A percentile compares a stretch with the other conserved stretches of the same genome.
phyloP scores from a whole-genome alignment of 305 asterid genomes.

The Solanum chacoense region DNA sequence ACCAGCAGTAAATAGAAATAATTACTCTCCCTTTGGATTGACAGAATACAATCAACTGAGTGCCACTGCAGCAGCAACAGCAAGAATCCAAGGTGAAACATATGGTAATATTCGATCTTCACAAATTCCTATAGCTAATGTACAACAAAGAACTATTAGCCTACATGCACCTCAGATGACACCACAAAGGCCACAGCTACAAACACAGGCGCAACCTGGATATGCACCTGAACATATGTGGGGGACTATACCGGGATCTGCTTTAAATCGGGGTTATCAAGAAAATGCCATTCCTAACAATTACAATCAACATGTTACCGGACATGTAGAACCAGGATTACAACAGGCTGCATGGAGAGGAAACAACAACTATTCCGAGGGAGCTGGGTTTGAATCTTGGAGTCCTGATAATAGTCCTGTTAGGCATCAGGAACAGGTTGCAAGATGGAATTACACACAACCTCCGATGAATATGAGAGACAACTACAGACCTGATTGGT shows the following conservation, averaged over 20 bases:
- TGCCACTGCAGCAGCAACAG: slow-evolving; percentile 6
- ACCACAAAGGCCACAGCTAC: slow-evolving; percentile 1
- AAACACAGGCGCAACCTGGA: slow-evolving; percentile 12
- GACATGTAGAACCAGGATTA: slow-evolving; percentile 12
- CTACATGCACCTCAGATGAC: background rate
- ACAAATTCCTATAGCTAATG: slow-evolving; percentile 5
- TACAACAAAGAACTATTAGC: background rate
- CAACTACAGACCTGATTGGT: slow-evolving; percentile 23
- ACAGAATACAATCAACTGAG: slow-evolving; percentile 3
- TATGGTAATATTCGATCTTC: slow-evolving; percentile 9
- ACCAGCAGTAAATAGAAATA: slow-evolving; percentile 23
- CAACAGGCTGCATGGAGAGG: slow-evolving; percentile 27
- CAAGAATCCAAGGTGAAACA: slow-evolving; percentile 9
- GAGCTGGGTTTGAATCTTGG: slow-evolving; percentile 51
- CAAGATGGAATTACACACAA: slow-evolving; percentile 25
- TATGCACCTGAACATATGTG: slow-evolving; percentile 24
- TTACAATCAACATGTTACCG: slow-evolving; percentile 24
- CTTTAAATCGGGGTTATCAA: slow-evolving; percentile 23
- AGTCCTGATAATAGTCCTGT: slow-evolving; percentile 66
- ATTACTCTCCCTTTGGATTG: slow-evolving; percentile 16
- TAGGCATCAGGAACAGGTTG: slow-evolving; percentile 29
- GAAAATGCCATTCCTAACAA: slow-evolving; percentile 24
- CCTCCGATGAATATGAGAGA: slow-evolving; percentile 22
- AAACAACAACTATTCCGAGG: slow-evolving; percentile 15
- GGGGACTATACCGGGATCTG: background rate